phyloP scores from a whole-genome alignment of 192 early-diverging fungal genomes.

The Linnemannia elongata region DNA sequence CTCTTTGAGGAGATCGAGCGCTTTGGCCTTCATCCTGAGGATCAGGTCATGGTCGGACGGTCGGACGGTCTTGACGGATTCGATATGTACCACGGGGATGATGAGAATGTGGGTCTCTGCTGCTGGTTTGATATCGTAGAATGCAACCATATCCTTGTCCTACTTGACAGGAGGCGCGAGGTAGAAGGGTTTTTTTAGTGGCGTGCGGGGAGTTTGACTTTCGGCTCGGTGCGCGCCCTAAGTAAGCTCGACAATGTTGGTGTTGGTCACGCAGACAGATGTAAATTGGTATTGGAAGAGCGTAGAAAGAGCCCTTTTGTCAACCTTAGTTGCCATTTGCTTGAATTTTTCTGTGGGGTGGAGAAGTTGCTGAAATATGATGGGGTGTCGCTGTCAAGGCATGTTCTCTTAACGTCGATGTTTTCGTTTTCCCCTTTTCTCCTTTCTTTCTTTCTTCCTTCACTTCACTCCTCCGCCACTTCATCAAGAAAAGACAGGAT shows the following conservation, averaged over 20 bases:
- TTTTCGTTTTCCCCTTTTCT: not conserved
- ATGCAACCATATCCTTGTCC: constrained; percentile 59
- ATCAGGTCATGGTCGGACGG: constrained; percentile 36
- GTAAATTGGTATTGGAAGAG: not conserved
- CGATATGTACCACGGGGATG: constrained; percentile 57
- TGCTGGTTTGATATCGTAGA: constrained; percentile 59
- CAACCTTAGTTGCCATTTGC: not conserved
- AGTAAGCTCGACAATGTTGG: not conserved
- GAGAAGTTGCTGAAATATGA: not conserved
- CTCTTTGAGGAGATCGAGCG: constrained; percentile 38
- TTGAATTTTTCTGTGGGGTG: constrained; percentile 10
- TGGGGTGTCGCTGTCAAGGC: not conserved
- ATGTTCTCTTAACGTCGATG: not conserved
- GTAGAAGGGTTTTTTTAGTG: not conserved
- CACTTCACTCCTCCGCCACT: not conserved
- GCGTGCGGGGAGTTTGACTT: not conserved
- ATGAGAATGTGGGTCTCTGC: constrained; percentile 59
- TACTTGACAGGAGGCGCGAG: constrained; percentile 4
- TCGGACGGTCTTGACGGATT: constrained; percentile 54
- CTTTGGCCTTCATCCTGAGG: constrained; percentile 43
- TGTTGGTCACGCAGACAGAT: not conserved
- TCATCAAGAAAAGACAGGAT: not conserved
- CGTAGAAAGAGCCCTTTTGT: not conserved
- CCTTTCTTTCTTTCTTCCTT: constrained; percentile 3
- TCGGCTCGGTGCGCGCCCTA: not conserved